Conservation (phyloP, 75 land plant species). For the Cupressus sempervirens region DNA sequence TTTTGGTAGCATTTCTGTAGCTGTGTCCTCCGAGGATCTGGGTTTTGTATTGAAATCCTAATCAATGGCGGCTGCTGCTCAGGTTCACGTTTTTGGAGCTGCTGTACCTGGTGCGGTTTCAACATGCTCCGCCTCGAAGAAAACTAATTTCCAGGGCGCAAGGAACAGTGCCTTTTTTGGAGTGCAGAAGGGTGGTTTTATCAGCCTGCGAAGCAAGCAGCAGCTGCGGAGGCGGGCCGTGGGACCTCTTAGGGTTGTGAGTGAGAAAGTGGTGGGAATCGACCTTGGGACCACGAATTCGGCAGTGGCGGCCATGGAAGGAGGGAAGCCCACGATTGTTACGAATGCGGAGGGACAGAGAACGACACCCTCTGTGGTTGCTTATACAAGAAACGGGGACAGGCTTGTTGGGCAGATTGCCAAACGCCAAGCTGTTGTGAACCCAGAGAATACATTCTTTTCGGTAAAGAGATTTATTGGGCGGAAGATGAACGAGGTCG, state of each 20-base stretch:
- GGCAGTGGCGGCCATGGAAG: slow-evolving; percentile 75
- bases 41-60: neutral
- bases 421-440: slow-evolving; percentile 73
- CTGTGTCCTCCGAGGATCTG: neutral
- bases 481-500: slow-evolving; percentile 65
- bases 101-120: neutral
- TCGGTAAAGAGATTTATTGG: slow-evolving; percentile 73
- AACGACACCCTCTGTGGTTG: slow-evolving; percentile 70
- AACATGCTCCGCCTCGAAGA: neutral
- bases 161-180: slow-evolving; percentile 28
- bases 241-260: slow-evolving; percentile 36
- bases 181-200: slow-evolving; percentile 6
- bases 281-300: slow-evolving; percentile 70
- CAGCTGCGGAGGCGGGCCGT: slow-evolving; percentile 8
- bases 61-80: slow-evolving; percentile 14
- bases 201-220: slow-evolving; percentile 8
- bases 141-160: neutral
- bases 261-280: slow-evolving; percentile 67
- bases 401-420: slow-evolving; percentile 65
- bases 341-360: slow-evolving; percentile 65
- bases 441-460: slow-evolving; percentile 65
- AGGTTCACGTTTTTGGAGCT: slow-evolving; percentile 10
- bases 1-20: neutral
- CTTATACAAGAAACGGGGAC: slow-evolving; percentile 60
- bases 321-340: slow-evolving; percentile 68